Conservation (phyloP, 2,329 filamentous ascomycete genomes). For the Tolypocladium nubicola region DNA sequence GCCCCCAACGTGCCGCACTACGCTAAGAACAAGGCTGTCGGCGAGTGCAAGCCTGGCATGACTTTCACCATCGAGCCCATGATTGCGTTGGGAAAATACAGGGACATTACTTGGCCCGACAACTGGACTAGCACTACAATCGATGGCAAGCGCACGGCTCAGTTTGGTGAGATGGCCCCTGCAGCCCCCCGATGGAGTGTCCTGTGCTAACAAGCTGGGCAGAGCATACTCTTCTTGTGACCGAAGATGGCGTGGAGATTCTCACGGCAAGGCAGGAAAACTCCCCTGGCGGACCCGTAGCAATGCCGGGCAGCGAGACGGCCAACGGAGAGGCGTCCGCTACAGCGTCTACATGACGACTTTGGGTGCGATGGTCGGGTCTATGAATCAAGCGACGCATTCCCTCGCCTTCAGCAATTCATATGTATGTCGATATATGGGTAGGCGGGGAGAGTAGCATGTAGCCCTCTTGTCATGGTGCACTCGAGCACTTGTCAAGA, state of each 20-base stretch:
- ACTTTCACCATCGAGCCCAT: constrained; percentile 99
- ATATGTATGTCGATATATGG: background rate
- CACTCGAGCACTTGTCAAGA: background rate
- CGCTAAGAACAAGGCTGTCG: constrained; percentile 95
- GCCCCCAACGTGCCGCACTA: constrained; percentile 95
- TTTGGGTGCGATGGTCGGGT: background rate
- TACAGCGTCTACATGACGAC: background rate
- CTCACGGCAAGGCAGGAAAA: constrained; percentile 62
- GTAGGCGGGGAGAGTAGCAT: background rate
- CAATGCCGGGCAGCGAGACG: background rate
- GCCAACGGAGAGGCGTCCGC: background rate
- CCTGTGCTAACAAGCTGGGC: constrained; percentile 10
- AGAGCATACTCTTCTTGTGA: constrained; percentile 79
- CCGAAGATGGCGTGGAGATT: constrained; percentile 71
- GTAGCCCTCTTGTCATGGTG: background rate
- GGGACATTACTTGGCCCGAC: constrained; percentile 94
- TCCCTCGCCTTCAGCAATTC: background rate
- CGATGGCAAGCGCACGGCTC: constrained; percentile 82
- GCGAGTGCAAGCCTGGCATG: constrained; percentile 90
- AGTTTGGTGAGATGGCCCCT: constrained; percentile 59
- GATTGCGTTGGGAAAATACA: constrained; percentile 86
- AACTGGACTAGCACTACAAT: constrained; percentile 95
- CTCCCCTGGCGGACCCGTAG: constrained; percentile 59
- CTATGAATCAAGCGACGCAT: background rate
- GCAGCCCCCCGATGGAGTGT: background rate